These are phyloP conservation scores for Rhizopus stolonifer DNA, from an alignment of 371 early-diverging fungal genomes.

Conservation along the genomic window DNA sequence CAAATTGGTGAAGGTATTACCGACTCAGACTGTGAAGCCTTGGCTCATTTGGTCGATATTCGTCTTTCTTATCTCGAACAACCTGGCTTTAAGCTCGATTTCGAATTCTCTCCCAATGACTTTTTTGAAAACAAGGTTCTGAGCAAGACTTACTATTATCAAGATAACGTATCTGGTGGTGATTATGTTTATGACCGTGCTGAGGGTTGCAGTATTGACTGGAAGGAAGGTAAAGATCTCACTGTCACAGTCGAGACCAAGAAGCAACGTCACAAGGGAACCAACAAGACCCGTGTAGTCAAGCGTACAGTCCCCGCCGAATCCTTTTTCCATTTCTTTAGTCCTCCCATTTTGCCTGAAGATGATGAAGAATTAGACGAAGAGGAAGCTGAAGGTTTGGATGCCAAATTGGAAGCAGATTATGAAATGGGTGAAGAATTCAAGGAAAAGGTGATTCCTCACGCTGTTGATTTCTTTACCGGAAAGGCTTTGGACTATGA, in stretches of 20 bases:
- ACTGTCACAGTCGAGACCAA: conserved; percentile 89
- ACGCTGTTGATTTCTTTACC: conserved; percentile 97
- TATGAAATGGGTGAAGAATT: conserved; percentile 95
- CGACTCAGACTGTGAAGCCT: conserved; percentile 83
- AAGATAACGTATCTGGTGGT: conserved; percentile 70
- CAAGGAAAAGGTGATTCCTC: conserved; percentile 93
- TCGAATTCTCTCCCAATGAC: conserved; percentile 85
- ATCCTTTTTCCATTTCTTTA: conserved; percentile 96
- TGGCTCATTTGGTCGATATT: conserved; percentile 85
- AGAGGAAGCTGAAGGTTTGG: conserved; percentile 75
- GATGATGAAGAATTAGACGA: conserved; percentile 75
- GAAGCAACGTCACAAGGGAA: conserved; percentile 97
- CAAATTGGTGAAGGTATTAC: conserved; percentile 80
- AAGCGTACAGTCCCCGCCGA: conserved; percentile 92
- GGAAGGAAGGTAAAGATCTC: conserved; percentile 96
- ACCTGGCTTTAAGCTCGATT: conserved; percentile 92
- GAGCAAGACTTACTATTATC: conserved; percentile 89
- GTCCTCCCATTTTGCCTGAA: conserved; percentile 73
- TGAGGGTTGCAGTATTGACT: conserved; percentile 84
- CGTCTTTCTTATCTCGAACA: conserved; percentile 79
- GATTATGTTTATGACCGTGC: conserved; percentile 89
- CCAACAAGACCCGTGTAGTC: conserved; percentile 96
- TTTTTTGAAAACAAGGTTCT: conserved; percentile 85
- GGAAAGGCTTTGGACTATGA: conserved; percentile 90
- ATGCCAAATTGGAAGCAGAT: conserved; percentile 84